These are phyloP conservation scores for Protomyces inundatus DNA, from an alignment of 1,139 yeast genomes.

Conservation along the genomic window DNA sequence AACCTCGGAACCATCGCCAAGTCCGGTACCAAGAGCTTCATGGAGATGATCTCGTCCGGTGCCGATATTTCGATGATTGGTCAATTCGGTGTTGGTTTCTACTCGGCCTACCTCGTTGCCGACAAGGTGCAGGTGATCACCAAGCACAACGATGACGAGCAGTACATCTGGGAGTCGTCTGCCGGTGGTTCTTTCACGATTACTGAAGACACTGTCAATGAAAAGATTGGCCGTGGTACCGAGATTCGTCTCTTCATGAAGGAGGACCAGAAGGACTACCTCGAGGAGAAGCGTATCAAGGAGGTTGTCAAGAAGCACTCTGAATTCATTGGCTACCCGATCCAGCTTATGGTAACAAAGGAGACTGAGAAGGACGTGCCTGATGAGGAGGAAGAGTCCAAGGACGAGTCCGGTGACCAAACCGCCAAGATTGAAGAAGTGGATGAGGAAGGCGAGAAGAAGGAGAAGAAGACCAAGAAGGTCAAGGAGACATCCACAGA, in stretches of 20 bases:
- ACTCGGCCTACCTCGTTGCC: constrained; percentile 98
- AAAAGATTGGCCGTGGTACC: constrained; percentile 80
- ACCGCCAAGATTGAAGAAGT: constrained; percentile 62
- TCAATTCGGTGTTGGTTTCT: constrained; percentile 99
- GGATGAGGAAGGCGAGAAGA: constrained; percentile 60
- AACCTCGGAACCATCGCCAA: constrained; percentile 99
- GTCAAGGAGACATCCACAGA: constrained; percentile 83
- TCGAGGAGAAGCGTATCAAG: constrained; percentile 98
- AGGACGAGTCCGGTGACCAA: constrained; percentile 53
- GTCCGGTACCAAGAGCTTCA: constrained; percentile 98
- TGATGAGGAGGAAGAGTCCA: constrained; percentile 50
- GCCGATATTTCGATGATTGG: constrained; percentile 99
- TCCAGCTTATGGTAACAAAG: constrained; percentile 96
- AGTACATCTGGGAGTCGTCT: constrained; percentile 98
- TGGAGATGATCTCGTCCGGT: constrained; percentile 99
- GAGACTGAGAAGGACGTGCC: constrained; percentile 96
- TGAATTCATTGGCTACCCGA: constrained; percentile 98
- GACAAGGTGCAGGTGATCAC: constrained; percentile 98
- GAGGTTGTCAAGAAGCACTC: constrained; percentile 99
- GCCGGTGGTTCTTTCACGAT: constrained; percentile 99
- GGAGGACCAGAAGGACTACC: constrained; percentile 98
- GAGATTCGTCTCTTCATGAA: constrained; percentile 91
- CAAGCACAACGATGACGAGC: constrained; percentile 98
- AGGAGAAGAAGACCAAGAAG: constrained; percentile 64
- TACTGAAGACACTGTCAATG: constrained; percentile 67